phyloP scores from a whole-genome alignment of 768 basidiomycete species.

The Tylopilus sp. region DNA sequence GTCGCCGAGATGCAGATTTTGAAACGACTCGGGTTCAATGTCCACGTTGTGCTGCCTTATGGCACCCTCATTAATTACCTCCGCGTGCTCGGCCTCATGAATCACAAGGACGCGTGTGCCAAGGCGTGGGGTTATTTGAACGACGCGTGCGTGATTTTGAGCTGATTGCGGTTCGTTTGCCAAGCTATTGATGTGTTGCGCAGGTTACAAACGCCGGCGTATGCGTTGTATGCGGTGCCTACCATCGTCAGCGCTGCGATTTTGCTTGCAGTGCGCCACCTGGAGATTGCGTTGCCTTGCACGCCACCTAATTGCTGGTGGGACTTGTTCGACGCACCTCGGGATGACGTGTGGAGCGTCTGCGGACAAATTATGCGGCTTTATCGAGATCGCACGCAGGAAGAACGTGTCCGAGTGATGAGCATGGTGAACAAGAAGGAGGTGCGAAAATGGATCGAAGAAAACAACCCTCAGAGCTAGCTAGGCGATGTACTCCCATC shows the following conservation, averaged over 20 bases:
- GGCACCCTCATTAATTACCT: slow-evolving; percentile 94
- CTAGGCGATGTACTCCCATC: background rate
- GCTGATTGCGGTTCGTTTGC: background rate
- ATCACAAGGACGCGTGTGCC: slow-evolving; percentile 64
- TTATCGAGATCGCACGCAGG: slow-evolving; percentile 52
- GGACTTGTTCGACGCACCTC: slow-evolving; percentile 88
- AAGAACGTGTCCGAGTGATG: slow-evolving; percentile 48
- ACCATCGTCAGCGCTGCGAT: slow-evolving; percentile 91
- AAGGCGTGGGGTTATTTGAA: slow-evolving; percentile 94
- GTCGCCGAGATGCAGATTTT: slow-evolving; percentile 97
- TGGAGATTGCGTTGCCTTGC: slow-evolving; percentile 73
- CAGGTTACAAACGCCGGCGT: slow-evolving; percentile 92
- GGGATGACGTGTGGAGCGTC: slow-evolving; percentile 85
- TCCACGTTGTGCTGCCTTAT: slow-evolving; percentile 90
- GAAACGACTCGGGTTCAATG: slow-evolving; percentile 94
- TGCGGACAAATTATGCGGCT: slow-evolving; percentile 83
- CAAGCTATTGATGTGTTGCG: background rate
- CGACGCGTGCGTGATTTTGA: slow-evolving; percentile 82
- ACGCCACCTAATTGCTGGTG: slow-evolving; percentile 80
- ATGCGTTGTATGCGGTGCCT: slow-evolving; percentile 84
- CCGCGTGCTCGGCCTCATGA: slow-evolving; percentile 81
- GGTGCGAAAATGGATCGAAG: slow-evolving; percentile 80
- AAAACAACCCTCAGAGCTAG: slow-evolving; percentile 27
- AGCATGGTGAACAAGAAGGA: slow-evolving; percentile 70
- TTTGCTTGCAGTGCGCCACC: slow-evolving; percentile 69